Conservation (phyloP, 225 moss, liverwort and hornwort species). For the Marchantia polymorpha region DNA sequence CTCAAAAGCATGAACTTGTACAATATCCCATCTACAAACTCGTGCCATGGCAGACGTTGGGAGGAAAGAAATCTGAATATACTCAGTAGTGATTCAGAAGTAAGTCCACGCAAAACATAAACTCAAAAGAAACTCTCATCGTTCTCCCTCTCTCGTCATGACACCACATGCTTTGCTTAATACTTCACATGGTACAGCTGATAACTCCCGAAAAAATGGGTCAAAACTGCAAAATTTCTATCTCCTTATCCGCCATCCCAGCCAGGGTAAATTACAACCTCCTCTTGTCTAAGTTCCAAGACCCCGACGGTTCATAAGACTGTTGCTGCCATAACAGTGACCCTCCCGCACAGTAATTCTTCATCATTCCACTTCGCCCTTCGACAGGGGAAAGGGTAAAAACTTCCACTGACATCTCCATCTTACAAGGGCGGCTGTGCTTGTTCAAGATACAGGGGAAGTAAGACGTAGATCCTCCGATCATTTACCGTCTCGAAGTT, state of each 20-base stretch:
- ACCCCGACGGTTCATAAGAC: background rate
- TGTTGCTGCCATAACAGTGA: background rate
- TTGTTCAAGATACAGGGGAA: background rate
- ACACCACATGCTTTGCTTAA: background rate
- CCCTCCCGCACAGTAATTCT: background rate
- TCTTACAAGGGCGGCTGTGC: background rate
- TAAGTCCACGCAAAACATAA: background rate
- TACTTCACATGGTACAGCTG: conserved; percentile 1
- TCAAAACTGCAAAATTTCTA: conserved; percentile 5
- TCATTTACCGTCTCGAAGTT: background rate
- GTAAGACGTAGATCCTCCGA: background rate
- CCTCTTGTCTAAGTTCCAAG: background rate
- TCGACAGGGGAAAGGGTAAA: background rate
- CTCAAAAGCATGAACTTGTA: no score
- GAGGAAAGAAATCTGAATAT: background rate
- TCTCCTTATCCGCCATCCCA: background rate
- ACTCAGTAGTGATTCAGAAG: background rate
- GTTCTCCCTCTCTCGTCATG: background rate
- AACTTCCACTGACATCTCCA: conserved; percentile 2
- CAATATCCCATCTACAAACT: background rate
- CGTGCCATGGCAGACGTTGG: background rate
- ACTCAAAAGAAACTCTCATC: background rate
- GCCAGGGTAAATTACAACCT: conserved; percentile 1
- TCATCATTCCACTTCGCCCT: background rate
- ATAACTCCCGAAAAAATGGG: background rate